Percentiles rank a stretch among this genome's conserved stretches.
Conservation (phyloP, 108 stramenopile genomes). For the Cyclotella sp. region DNA sequence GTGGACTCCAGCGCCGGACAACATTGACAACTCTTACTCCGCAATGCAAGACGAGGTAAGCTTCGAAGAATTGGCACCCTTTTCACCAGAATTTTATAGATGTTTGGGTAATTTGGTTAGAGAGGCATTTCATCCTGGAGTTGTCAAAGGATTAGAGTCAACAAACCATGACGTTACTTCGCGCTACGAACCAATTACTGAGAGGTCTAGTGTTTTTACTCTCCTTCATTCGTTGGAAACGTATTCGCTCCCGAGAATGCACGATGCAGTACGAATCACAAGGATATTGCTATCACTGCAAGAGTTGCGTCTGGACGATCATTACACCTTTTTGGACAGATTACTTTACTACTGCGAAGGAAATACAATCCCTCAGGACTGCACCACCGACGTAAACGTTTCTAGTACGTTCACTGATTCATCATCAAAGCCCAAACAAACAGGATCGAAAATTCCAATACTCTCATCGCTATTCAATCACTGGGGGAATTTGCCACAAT, state of each 20-base stretch:
- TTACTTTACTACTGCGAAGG: constrained; percentile 34
- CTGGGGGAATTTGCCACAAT: constrained; percentile 28
- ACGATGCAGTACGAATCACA: constrained; percentile 40
- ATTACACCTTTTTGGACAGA: constrained; percentile 13
- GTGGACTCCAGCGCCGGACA: constrained; percentile 30
- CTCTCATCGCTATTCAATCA: constrained; percentile 41
- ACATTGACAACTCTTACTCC: constrained; percentile 24
- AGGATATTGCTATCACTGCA: constrained; percentile 36
- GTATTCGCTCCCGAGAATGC: constrained; percentile 49
- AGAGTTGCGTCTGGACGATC: constrained; percentile 20
- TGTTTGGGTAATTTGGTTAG: constrained; percentile 26
- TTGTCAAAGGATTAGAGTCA: background rate
- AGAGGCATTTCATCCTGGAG: constrained; percentile 43
- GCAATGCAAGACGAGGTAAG: background rate
- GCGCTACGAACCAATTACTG: background rate
- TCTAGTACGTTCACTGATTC: background rate
- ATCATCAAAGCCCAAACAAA: background rate
- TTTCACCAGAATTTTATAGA: constrained; percentile 39
- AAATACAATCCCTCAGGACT: background rate
- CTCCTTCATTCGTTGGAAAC: constrained; percentile 31
- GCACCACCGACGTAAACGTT: background rate
- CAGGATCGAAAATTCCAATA: constrained; percentile 23
- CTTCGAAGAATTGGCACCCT: constrained; percentile 45
- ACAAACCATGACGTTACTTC: background rate
- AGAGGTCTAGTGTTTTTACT: background rate